Evolutionary conservation across 2,329 filamentous ascomycete genomes (phyloP), one percentile per base, ranked within the genome.

Genomic region (Chrysosporium keratinophilum): DNA sequence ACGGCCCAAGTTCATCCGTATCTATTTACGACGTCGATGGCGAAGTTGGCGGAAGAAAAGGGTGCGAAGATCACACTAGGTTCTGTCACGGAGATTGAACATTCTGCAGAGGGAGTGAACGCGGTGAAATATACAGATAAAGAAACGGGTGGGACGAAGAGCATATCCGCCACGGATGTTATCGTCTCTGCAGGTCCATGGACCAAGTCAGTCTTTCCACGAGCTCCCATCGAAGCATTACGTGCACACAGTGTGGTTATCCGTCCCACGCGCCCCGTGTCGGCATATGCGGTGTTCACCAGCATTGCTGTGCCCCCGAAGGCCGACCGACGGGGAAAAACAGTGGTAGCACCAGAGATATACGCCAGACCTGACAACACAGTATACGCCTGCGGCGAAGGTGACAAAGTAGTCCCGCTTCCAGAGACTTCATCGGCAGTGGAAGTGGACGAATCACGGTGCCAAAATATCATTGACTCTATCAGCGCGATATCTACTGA

Each of bases 1-100:
- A 97, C 93, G 1, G 87, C 93, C 0, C 93, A 98, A 70, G 91
- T 97, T 2, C 91, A 98, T 64, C 93, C 93, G 0, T 87, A 84
- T 57, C 83, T 88, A 43, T 97, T 98, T 65, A 97, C 93, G 0
- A 91, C 81, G 0, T 77, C 83, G 14, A 94, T 97, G 69, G 87
- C 87, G 3, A 74, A 81, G 41, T 76, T 96, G 11, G 89, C 91
- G 0, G 72, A 79, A 54, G 80, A 87, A 50, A 78, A 77, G 23
- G 87, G 87, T 1, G 81, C 79, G 59, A 78, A 83, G 19, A 76
- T 96, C 51, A 74, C 81, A 31, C 75, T 84, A 42, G 82, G 83
- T 9, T 78, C 81, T 1, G 89, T 89, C 2, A 88, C 80, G 2
- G 73, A 72, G 14, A 85, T 96, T 57, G 77, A 78, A 48, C 76